Base-by-base conservation (phyloP, 1,284 basidiomycete genomes). In the Cryptococcus deneoformans region DNA sequence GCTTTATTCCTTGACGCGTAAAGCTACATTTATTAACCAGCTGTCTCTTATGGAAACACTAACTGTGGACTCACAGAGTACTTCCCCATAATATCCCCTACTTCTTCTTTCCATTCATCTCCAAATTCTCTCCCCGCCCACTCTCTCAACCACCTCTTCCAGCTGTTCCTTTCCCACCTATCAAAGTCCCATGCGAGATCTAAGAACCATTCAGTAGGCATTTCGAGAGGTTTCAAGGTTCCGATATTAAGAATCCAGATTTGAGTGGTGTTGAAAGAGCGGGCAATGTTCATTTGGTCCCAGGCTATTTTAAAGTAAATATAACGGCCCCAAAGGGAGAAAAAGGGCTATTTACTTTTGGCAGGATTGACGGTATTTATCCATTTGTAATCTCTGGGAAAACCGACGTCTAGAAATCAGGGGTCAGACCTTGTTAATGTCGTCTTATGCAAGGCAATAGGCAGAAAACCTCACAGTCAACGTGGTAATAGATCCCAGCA, bases 401-500 rank as follows among this genome's bases (percentile, higher is more conserved):
- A 61, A 10, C 65, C 66, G 40, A 67, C 66, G 53, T 67, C 61
- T 65, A 37, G n/a, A 45, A 38, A 10, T 40, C n/a, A 14, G 16
- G 14, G 46, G 46, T n/a, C 29, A 29, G 29, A 29, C 29, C 5
- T 4, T 29, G 38, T 54, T 12, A 35, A 34, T 40, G 16, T 39
- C 35, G 37, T 40, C 10, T 39, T 7, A n/a, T n/a, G 34, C 16
- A 29, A 50, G 29, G 29, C 29, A 29, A 29, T 29, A 20, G 40
- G 42, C 35, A 16, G 40, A 24, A 8, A 45, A 50, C 6, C 65
- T 63, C 38, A 65, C 64, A 69, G 35, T 69, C 67, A 63, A 85
- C 84, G 66, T 87, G 86, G 68, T 87, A 87, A 69, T 87, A 87
- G 2, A 87, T 60, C 45, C 82, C 84, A 39, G 85, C 86, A 48